Percentiles rank a stretch among this genome's conserved stretches.
These are phyloP conservation scores for Penicillium brevicompactum DNA, from an alignment of 2,329 filamentous ascomycete species.

Conservation along the genomic window DNA sequence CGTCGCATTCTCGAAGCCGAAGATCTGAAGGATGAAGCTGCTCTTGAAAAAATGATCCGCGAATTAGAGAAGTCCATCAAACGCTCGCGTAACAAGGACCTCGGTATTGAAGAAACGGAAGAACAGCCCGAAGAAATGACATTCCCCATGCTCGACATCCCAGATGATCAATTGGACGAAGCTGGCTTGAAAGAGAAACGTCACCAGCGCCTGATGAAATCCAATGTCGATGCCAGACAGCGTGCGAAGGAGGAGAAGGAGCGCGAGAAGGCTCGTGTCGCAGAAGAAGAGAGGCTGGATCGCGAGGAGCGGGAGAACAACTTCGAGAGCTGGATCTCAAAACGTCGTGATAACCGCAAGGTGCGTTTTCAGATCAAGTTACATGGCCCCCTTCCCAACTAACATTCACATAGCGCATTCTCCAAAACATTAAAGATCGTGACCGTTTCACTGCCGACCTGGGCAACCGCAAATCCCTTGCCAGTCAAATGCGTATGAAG, in stretches of 20 bases:
- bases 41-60: slow-evolving; percentile 79
- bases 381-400: slow-evolving; percentile 2
- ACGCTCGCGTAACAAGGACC: slow-evolving; percentile 88
- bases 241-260: slow-evolving; percentile 97
- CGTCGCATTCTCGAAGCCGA: slow-evolving; percentile 83
- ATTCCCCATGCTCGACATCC: slow-evolving; percentile 84
- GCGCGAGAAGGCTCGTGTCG: slow-evolving; percentile 79
- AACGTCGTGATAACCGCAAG: slow-evolving; percentile 72
- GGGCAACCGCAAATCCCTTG: slow-evolving; percentile 93
- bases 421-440: slow-evolving; percentile 86
- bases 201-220: slow-evolving; percentile 89
- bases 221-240: slow-evolving; percentile 87
- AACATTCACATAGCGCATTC: slow-evolving; percentile 57
- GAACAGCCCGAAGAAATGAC: slow-evolving; percentile 77
- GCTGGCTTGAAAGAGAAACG: slow-evolving; percentile 88
- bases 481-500: slow-evolving; percentile 97
- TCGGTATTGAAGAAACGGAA: slow-evolving; percentile 79
- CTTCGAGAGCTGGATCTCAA: slow-evolving; percentile 82
- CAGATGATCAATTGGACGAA: slow-evolving; percentile 92
- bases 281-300: slow-evolving; percentile 81
- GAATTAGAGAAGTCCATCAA: slow-evolving; percentile 90
- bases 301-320: slow-evolving; percentile 81
- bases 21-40: slow-evolving; percentile 87
- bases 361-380: slow-evolving; percentile 26
- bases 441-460: slow-evolving; percentile 92